These are phyloP conservation scores for Trichosporon sp. DNA, from an alignment of 1,284 basidiomycete genomes.

Conservation along the genomic window DNA sequence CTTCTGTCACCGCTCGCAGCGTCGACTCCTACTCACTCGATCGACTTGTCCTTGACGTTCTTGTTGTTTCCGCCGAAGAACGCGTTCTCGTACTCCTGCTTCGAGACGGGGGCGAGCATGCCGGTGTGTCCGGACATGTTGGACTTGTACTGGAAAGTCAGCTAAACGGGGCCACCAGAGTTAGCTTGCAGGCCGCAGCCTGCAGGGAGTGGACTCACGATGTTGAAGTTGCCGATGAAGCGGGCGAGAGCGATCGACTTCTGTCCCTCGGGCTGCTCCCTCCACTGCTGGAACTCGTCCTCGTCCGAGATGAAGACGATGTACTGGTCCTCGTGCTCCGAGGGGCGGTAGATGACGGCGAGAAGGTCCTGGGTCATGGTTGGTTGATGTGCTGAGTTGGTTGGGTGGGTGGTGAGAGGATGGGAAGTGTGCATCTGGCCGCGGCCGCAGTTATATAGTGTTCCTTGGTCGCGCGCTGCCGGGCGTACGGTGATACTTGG, in stretches of 20 bases:
- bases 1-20: not conserved
- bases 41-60: constrained; percentile 45
- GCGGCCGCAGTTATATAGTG: not conserved
- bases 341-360: constrained; percentile 37
- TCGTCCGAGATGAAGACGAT: constrained; percentile 45
- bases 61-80: constrained; percentile 45
- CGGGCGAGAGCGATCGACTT: constrained; percentile 44
- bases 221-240: constrained; percentile 42
- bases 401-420: not conserved
- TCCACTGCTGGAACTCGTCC: constrained; percentile 42
- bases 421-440: not conserved
- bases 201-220: constrained; percentile 29
- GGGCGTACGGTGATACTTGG: not conserved
- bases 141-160: constrained; percentile 34
- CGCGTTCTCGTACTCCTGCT: constrained; percentile 43
- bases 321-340: constrained; percentile 45
- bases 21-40: constrained; percentile 36
- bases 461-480: not conserved
- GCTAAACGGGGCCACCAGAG: not conserved
- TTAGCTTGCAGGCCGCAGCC: not conserved
- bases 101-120: constrained; percentile 37
- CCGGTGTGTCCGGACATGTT: constrained; percentile 43
- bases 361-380: constrained; percentile 19
- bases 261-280: constrained; percentile 32
- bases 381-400: constrained; percentile 2